Base-by-base conservation (phyloP, 768 basidiomycete species). In the Boletus sensibilis region DNA sequence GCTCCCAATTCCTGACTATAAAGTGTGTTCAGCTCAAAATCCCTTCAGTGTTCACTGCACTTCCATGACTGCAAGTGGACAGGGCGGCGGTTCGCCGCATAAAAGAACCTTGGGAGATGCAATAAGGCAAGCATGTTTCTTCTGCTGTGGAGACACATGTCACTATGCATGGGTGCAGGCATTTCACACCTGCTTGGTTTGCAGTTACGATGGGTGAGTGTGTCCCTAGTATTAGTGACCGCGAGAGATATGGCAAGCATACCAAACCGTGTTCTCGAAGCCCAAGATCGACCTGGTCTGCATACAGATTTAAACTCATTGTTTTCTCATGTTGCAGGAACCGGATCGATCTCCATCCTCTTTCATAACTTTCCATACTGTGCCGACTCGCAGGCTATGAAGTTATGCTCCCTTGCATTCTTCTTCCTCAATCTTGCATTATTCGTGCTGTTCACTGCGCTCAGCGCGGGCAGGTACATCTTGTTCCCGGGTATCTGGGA, bases 281-380 rank as follows among this genome's bases (percentile, higher is more conserved):
- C n/a, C 23, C 44, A 20, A 33, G 2, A 39, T 33, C 27, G 40
- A 50, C 20, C 27, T 49, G 23, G 33, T 12, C 18, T 11, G 20
- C 35, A 12, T 34, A 10, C 35, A 31, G 10, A 47, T 34, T 39
- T 35, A 20, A 21, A 4, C 53, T 55, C 38, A 58, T 33, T 3
- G 4, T 38, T 53, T 44, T 49, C 23, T 40, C 23, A 34, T 38
- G 37, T 45, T 47, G 43, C 44, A 74, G 77, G 82, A 7, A 83
- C 82, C 0, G 82, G 82, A 4, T 72, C 77, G 0, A 71, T 87
- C 14, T 82, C 82, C 57, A 76, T 78, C 37, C 75, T 88, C 34
- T 82, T 86, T 64, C 72, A 78, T 38, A 75, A 65, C 11, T 85
- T 84, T 63, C 87, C 85, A 0, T 88, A 86, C 62, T 80, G 76